Conservation (phyloP, 805 yeast species). For the Spathaspora boniae region DNA sequence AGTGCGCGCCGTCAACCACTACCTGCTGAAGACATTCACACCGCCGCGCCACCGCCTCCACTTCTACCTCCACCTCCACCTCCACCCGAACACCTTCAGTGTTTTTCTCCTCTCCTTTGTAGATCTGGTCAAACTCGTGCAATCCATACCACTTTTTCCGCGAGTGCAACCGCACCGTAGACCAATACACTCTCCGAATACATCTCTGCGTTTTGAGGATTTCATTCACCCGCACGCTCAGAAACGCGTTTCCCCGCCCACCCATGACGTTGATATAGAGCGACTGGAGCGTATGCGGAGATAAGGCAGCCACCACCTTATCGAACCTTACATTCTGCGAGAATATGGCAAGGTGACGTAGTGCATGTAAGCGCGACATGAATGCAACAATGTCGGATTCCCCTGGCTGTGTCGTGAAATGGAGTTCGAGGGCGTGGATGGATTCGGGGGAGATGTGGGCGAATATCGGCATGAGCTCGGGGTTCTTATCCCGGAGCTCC, state of each 20-base stretch:
- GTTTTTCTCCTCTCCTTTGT: too few relatives aligned
- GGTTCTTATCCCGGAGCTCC: too few relatives aligned
- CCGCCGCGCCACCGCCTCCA: too few relatives aligned
- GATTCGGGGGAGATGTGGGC: not conserved
- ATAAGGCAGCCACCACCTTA: constrained; percentile 3
- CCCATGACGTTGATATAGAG: constrained; percentile 8
- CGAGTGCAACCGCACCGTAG: constrained; percentile 1
- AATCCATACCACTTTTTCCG: constrained; percentile 5
- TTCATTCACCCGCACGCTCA: constrained; percentile 3
- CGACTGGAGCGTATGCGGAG: constrained; percentile 1
- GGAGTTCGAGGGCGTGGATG: constrained; percentile 3
- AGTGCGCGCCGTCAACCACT: too few relatives aligned
- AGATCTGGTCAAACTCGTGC: constrained; percentile 6
- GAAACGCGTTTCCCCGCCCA: constrained; percentile 4
- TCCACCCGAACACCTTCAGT: too few relatives aligned
- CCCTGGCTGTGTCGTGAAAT: constrained; percentile 1
- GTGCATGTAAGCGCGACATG: not conserved
- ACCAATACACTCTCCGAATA: constrained; percentile 4
- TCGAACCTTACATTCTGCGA: constrained; percentile 8
- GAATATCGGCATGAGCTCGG: constrained; percentile 1
- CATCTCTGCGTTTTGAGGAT: constrained; percentile 7
- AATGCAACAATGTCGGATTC: constrained; percentile 2
- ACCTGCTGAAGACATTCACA: too few relatives aligned
- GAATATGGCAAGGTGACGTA: constrained; percentile 7
- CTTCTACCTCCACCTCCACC: too few relatives aligned